Percentiles rank a stretch among this genome's conserved stretches.
phyloP scores from a whole-genome alignment of 148 eudicot genomes.

The Chenopodium formosanum region DNA sequence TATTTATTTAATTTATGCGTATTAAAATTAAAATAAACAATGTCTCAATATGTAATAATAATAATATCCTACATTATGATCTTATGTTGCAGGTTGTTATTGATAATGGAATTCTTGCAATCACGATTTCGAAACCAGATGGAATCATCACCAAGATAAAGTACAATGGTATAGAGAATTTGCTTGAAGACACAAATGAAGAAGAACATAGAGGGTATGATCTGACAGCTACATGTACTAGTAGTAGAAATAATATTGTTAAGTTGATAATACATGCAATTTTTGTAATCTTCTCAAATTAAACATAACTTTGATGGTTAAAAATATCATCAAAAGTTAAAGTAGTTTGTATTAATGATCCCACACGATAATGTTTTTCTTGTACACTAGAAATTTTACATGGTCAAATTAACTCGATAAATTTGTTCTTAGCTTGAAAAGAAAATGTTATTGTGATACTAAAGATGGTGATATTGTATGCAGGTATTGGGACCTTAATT shows the following conservation, averaged over 20 bases:
- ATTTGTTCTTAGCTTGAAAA: neutral
- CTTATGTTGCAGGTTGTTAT: conserved; percentile 53
- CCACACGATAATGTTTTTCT: no score
- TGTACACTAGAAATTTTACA: no score
- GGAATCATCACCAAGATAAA: conserved; percentile 69
- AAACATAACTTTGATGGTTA: no score
- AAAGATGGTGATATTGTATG: neutral
- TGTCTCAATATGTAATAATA: neutral
- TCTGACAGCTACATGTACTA: no score
- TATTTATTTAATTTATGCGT: no score
- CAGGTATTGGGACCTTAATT: conserved; percentile 78
- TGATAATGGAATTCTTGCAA: conserved; percentile 70
- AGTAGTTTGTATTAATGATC: no score
- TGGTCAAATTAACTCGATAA: neutral
- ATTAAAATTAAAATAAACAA: no score
- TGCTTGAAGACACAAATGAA: conserved; percentile 62
- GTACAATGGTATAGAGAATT: conserved; percentile 68
- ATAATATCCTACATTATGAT: neutral
- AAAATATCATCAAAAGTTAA: no score
- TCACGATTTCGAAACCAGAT: conserved; percentile 76
- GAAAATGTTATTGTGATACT: neutral
- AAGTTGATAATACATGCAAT: no score
- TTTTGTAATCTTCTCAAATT: no score
- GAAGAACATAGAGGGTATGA: conserved; percentile 71
- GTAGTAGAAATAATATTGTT: no score